phyloP scores from a whole-genome alignment of 768 basidiomycete genomes.

The Rossbeevera mucosa region DNA sequence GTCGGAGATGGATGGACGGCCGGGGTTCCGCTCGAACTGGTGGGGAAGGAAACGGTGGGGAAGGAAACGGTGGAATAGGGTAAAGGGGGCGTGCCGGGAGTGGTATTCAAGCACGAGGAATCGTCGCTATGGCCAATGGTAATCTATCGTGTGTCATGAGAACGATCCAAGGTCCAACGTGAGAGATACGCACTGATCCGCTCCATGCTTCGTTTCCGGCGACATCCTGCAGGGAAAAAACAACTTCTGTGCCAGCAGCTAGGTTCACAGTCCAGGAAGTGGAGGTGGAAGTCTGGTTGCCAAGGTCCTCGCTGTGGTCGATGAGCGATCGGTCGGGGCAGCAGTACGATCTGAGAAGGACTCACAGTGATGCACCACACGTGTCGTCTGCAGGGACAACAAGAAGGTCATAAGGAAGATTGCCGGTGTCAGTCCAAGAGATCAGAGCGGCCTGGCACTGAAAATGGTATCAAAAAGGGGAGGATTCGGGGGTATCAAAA shows the following conservation, averaged over 20 bases:
- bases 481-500: neutral
- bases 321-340: constrained; percentile 3
- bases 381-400: constrained; percentile 48
- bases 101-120: constrained; percentile 33
- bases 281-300: constrained; percentile 44
- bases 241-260: constrained; percentile 43
- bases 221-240: constrained; percentile 52
- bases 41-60: constrained; percentile 5
- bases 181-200: constrained; percentile 40
- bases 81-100: constrained; percentile 4
- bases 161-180: neutral
- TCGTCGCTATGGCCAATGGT: constrained; percentile 34
- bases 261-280: constrained; percentile 38
- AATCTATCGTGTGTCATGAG: constrained; percentile 25
- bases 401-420: constrained; percentile 55
- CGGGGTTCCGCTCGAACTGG: neutral
- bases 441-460: constrained; percentile 53
- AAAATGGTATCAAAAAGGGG: neutral
- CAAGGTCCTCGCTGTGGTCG: constrained; percentile 51
- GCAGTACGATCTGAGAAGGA: neutral
- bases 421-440: constrained; percentile 44
- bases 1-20: constrained; percentile 8
- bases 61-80: constrained; percentile 9
- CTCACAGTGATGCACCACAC: constrained; percentile 61
- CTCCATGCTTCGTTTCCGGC: constrained; percentile 64